Base-by-base conservation (phyloP, 2,329 filamentous ascomycete species). In the Penicillium rolfsii region DNA sequence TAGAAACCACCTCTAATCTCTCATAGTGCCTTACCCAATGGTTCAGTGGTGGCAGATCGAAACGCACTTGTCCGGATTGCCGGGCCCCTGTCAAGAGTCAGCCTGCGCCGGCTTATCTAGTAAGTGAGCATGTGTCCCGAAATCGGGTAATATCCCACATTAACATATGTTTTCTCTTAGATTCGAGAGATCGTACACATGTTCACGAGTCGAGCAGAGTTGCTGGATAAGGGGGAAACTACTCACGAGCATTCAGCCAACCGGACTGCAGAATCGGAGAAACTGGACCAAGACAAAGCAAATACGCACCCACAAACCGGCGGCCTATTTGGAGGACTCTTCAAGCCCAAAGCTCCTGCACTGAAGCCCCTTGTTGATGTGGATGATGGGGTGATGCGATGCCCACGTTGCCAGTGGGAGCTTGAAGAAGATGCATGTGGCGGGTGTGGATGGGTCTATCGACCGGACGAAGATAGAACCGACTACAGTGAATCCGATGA, bases 61-160 rank as follows among this genome's bases (percentile, higher is more conserved):
- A 84, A 69, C 88, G 87, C 72, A 87, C 87, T 67, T 91, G 88
- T 73, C 88, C 88, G 16, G 87, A 90, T 72, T 91, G 88, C 71
- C 83, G 88, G 61, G 79, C 84, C 3, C 76, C 80, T 38, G 84
- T 90, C 59, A 83, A 79, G 64, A 76, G 83, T 30, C 78, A 84
- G 65, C 88, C 88, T 0, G 85, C 86, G 7, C 88, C 87, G 28
- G 86, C 87, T 43, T 90, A 88, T 70, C 73, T 89, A 45, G 85
- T 87, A 74, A 71, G 80, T 38, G 5, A 41, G 26, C 48, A 38
- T 11, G 16, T 19, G n/a, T 54, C 7, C 16, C 16, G 12, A n/a
- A 19, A 14, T 36, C 30, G 16, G 11, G 22, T 8, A 8, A 14
- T 8, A 28, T 5, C 28, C 7, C 28, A 57, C 19, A 45, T 54